Base-by-base conservation (phyloP, 306 rosid genomes). In the Cicer yamashitae region DNA sequence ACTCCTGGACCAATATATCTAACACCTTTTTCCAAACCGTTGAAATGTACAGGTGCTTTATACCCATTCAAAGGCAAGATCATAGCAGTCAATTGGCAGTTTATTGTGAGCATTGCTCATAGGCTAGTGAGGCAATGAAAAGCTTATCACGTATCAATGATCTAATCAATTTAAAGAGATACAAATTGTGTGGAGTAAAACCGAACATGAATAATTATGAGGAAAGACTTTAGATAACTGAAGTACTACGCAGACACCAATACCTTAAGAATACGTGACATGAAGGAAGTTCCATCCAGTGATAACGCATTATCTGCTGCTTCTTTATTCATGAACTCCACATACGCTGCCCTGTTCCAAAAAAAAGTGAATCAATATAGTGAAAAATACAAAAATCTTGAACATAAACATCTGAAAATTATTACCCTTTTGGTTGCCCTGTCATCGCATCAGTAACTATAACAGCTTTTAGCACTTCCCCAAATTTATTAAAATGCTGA, bases 201-300 rank as follows among this genome's bases (percentile, higher is more conserved):
- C 40, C 15, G 0, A 53, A 39, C 22, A 41, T 65, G 72, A 25
- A 25, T 41, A 64, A 39, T 8, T 12, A 48, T 38, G 15, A 20
- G 18, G 68, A 25, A 43, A 43, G 54, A 45, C 22, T 66, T 18
- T 39, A 25, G 12, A 39, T 65, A 67, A 76, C 22, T 66, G 9
- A 77, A 56, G 20, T 56, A 34, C 60, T 6, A 56, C 5, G 51
- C 50, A 54, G 22, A 54, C 14, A 56, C 57, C 6, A 57, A 46
- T 90, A 94, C 99, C 99, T 94, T 94, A 37, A 94, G 96, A 77
- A 92, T 87, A 60, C 99, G 85, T 34, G 99, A 92, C 99, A 94
- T 82, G 69, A 92, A 94, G 48, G 97, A 94, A 54, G 96, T 92
- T 22, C 97, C 93, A 70, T 94, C 96, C 67, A 94, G 78, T 81